Evolutionary conservation across 768 basidiomycete species (phyloP), one percentile per base, ranked within the genome.

Genomic region (Phanerochaete carnosa): DNA sequence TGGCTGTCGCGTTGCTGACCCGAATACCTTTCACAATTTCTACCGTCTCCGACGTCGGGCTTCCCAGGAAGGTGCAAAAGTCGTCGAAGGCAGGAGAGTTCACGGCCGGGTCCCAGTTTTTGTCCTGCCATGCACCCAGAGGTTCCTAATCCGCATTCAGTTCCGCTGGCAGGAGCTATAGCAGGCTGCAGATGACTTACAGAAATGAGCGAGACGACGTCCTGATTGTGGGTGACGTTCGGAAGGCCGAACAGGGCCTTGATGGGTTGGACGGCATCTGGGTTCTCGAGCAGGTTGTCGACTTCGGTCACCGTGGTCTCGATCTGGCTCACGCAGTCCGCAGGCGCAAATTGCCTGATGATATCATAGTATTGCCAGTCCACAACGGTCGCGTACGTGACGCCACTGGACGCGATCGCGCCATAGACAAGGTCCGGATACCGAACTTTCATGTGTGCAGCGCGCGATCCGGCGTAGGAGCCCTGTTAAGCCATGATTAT

Each of bases 311-410:
- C 79, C 4, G 87, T 72, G 35, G 80, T 80, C 66, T 85, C 80
- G 39, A 92, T 74, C 66, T 85, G 84, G 19, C 70, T 67, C 9
- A 85, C 82, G 69, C 90, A 94, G 37, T 71, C 77, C 1, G 81
- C 76, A 64, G 90, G 84, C 3, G 89, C 89, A 37, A 82, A 87
- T 39, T 76, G 79, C 58, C 90, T 83, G 66, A 92, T 91, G 67
- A 95, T 81, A 55, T 94, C 91, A 75, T 95, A 98, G 75, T 95
- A 98, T 74, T 96, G 85, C 86, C 93, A 94, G 67, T 90, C 93
- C 60, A 82, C 76, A 29, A 95, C 74, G 3, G 84, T 74, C 6
- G 95, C 95, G 65, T 95, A 92, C 1, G 91, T 94, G 13, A 98
- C 96, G 32, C 90, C 94, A 61, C 90, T 92, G 23, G 90, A 92